A percentile compares a stretch with the other conserved stretches of the same genome.
Conservation (phyloP, 108 stramenopile species). For the Cyclostephanos tholiformis region DNA sequence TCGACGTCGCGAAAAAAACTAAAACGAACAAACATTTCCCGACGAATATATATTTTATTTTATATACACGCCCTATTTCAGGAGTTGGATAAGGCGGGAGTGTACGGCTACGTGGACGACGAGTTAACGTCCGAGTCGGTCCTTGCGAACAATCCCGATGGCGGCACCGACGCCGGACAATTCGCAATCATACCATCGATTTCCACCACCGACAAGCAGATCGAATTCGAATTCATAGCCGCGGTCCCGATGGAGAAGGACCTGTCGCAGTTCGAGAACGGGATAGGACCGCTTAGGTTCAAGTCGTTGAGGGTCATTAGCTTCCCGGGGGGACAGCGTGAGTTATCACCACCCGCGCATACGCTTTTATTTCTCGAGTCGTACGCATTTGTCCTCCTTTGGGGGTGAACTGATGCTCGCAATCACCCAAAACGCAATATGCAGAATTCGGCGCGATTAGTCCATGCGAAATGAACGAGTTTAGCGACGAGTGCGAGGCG, state of each 20-base stretch:
- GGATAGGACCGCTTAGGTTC: constrained; percentile 83
- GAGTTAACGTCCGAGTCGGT: constrained; percentile 77
- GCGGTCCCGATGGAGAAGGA: constrained; percentile 86
- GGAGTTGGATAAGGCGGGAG: constrained; percentile 76
- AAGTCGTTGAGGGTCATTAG: constrained; percentile 70
- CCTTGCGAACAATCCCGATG: constrained; percentile 93
- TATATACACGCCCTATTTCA: no score
- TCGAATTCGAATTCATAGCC: constrained; percentile 85
- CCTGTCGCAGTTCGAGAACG: constrained; percentile 66
- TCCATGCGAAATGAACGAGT: constrained; percentile 96
- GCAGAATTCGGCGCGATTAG: constrained; percentile 90
- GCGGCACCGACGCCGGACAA: constrained; percentile 90
- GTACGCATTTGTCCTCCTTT: neutral
- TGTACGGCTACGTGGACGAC: constrained; percentile 85
- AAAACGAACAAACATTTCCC: neutral
- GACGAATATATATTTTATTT: no score
- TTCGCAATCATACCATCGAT: constrained; percentile 83
- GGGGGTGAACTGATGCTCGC: no score
- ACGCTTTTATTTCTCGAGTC: neutral
- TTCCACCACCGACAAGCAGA: constrained; percentile 63
- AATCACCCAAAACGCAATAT: no score
- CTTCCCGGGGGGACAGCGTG: constrained; percentile 85
- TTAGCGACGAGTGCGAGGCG: constrained; percentile 87
- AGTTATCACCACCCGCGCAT: no score
- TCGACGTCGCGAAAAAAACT: neutral